Percentiles rank a stretch among this genome's conserved stretches.
phyloP scores from a whole-genome alignment of 2,329 filamentous ascomycete species.

The Cordyceps cicadae region DNA sequence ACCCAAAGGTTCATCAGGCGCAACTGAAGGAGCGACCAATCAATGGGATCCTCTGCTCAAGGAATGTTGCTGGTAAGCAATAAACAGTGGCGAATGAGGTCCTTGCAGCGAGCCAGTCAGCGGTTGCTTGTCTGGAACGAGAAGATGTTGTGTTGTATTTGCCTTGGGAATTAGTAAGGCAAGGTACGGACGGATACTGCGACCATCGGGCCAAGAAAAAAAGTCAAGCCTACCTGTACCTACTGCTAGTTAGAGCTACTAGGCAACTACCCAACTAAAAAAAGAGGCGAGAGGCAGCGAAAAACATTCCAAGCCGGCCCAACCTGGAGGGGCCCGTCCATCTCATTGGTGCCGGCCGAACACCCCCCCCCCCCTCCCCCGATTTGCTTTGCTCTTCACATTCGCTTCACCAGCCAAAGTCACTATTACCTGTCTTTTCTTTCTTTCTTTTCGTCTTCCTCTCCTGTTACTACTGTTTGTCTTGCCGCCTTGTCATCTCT shows the following conservation, averaged over 20 bases:
- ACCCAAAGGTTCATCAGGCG: no score
- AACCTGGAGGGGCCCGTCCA: slow-evolving; percentile 3
- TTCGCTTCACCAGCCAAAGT: slow-evolving; percentile 1
- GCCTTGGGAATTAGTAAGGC: neutral
- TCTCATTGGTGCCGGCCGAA: neutral
- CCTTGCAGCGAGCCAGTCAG: neutral
- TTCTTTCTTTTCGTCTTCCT: slow-evolving; percentile 11
- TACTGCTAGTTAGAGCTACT: no score
- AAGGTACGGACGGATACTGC: neutral
- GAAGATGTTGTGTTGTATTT: no score
- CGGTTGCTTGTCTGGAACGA: no score
- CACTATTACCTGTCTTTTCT: slow-evolving; percentile 8
- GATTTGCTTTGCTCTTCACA: slow-evolving; percentile 11
- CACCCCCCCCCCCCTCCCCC: neutral
- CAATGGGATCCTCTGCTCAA: neutral
- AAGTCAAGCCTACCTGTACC: no score
- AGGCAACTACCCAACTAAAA: neutral
- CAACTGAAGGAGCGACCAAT: neutral
- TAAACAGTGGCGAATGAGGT: neutral
- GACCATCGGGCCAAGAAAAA: neutral
- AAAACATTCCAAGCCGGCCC: neutral
- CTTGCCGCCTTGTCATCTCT: neutral
- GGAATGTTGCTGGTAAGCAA: neutral
- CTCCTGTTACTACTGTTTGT: slow-evolving; percentile 10
- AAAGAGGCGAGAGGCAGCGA: neutral